Evolutionary conservation across 2,329 filamentous ascomycete species (phyloP).

Genomic region (Beauveria rudraprayagi): DNA sequence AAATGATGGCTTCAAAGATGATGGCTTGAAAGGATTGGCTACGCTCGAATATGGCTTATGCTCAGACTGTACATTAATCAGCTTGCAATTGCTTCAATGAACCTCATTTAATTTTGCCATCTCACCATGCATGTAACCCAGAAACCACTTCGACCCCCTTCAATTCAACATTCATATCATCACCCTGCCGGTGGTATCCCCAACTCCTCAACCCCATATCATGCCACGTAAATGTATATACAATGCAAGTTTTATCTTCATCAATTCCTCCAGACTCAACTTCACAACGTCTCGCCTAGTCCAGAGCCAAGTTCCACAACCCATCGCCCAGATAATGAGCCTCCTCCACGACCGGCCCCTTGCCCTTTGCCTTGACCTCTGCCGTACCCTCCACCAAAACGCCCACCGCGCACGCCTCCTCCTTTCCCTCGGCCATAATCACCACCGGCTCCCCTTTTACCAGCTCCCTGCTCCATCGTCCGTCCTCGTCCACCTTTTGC

Average conservation of each 20-base stretch:
- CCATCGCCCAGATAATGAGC: conserved; percentile 93
- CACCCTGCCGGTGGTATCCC: background rate
- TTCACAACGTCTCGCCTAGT: conserved; percentile 25
- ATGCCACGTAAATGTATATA: conserved; percentile 1
- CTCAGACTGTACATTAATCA: background rate
- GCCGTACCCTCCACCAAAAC: conserved; percentile 75
- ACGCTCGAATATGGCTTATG: background rate
- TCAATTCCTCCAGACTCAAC: background rate
- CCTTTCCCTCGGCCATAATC: conserved; percentile 87
- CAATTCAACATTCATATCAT: background rate
- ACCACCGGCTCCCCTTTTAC: conserved; percentile 78
- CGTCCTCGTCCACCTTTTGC: conserved; percentile 38
- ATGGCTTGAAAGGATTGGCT: background rate
- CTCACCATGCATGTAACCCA: too few species aligned
- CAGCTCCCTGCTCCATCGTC: conserved; percentile 58
- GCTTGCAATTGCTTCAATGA: background rate
- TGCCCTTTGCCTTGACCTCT: conserved; percentile 90
- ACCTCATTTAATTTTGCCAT: background rate
- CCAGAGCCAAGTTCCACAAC: conserved; percentile 64
- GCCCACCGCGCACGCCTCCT: conserved; percentile 82
- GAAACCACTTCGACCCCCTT: background rate
- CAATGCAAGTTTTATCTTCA: background rate
- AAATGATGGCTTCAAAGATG: background rate
- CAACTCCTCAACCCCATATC: conserved; percentile 1
- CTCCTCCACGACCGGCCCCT: conserved; percentile 88